These are phyloP conservation scores for Talaromyces ruber DNA, from an alignment of 495 filamentous ascomycete genomes.

Conservation along the genomic window DNA sequence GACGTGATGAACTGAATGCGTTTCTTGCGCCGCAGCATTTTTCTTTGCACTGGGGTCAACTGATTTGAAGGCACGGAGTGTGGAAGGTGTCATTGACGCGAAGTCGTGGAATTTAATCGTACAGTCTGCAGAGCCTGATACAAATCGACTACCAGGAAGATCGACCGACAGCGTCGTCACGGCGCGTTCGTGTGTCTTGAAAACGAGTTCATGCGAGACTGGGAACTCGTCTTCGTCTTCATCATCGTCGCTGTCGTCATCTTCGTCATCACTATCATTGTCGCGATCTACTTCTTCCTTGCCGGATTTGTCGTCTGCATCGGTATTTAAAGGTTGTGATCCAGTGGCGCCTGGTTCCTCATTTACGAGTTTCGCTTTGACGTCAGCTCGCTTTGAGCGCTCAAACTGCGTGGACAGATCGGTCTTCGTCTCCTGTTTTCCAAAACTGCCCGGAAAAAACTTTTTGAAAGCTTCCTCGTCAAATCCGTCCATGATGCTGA, in stretches of 20 bases:
- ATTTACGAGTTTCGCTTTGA: constrained; percentile 19
- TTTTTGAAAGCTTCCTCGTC: constrained; percentile 78
- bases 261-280: constrained; percentile 38
- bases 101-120: constrained; percentile 92
- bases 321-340: constrained; percentile 12
- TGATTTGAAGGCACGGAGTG: constrained; percentile 84
- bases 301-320: constrained; percentile 7
- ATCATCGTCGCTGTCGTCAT: constrained; percentile 48
- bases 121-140: constrained; percentile 86
- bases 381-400: constrained; percentile 54
- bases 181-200: constrained; percentile 87
- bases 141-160: constrained; percentile 72
- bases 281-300: constrained; percentile 34
- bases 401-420: constrained; percentile 75
- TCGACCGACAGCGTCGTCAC: constrained; percentile 79
- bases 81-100: constrained; percentile 88
- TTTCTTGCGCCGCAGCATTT: constrained; percentile 62
- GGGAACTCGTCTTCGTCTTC: constrained; percentile 88
- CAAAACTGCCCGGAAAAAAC: constrained; percentile 78
- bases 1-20: constrained; percentile 77
- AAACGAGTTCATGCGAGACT: constrained; percentile 81
- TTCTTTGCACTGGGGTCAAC: constrained; percentile 80
- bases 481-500: constrained; percentile 29
- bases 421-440: constrained; percentile 65
- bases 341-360: constrained; percentile 3